A percentile compares a stretch with the other conserved stretches of the same genome.
Conservation (phyloP, 257 asterid genomes). For the Sherardia arvensis region DNA sequence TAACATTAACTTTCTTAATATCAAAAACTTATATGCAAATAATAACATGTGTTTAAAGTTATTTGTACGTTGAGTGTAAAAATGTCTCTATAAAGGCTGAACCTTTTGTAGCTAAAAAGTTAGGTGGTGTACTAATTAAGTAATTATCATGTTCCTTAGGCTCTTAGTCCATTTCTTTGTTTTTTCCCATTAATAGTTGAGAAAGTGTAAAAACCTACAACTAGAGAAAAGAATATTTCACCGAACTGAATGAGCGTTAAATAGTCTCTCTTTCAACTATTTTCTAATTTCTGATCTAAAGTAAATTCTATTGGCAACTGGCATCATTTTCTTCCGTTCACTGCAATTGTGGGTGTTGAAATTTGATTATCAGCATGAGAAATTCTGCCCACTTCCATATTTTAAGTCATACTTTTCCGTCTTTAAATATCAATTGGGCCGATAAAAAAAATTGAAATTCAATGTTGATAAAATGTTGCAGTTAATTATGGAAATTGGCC, state of each 20-base stretch:
- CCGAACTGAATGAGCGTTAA: neutral
- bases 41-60: too few relatives aligned
- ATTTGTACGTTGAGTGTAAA: too few relatives aligned
- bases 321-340: neutral
- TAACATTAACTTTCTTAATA: too few relatives aligned
- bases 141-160: neutral
- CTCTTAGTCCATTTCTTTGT: neutral
- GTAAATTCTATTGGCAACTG: neutral
- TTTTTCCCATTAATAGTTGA: neutral
- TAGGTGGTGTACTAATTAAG: neutral
- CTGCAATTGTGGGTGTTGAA: neutral
- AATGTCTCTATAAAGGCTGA: too few relatives aligned
- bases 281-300: neutral
- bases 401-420: neutral
- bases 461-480: slow-evolving; percentile 21
- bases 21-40: too few relatives aligned
- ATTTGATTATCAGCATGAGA: neutral
- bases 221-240: neutral
- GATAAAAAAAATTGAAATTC: too few relatives aligned
- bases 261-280: neutral
- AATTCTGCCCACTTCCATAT: neutral
- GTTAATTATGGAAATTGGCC: slow-evolving; percentile 84
- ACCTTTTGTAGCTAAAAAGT: neutral
- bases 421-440: neutral
- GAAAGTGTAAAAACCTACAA: neutral